Conservation (phyloP, 1,139 yeast genomes). For the Geotrichum klebahnii region DNA sequence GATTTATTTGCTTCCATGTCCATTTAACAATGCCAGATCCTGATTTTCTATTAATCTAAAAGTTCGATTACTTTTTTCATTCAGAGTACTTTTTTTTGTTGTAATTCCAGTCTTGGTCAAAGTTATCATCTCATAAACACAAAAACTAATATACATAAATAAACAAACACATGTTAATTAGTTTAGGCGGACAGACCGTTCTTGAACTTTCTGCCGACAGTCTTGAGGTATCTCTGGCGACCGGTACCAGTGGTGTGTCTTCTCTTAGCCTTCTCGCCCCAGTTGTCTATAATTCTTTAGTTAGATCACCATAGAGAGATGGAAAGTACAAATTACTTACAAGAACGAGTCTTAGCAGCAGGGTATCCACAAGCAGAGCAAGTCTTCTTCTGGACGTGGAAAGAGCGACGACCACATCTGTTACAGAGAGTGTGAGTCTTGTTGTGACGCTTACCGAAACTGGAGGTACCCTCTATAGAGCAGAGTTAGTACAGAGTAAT, state of each 20-base stretch:
- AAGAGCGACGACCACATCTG: conserved; percentile 98
- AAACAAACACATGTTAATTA: conserved; percentile 20
- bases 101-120: not conserved
- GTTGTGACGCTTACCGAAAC: conserved; percentile 99
- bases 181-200: conserved; percentile 95
- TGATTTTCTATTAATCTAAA: not conserved
- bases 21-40: not conserved
- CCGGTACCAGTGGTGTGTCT: conserved; percentile 98
- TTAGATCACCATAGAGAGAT: conserved; percentile 38
- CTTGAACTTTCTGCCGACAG: conserved; percentile 96
- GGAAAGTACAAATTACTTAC: conserved; percentile 15
- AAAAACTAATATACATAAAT: conserved; percentile 16
- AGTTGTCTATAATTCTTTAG: conserved; percentile 90
- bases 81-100: conserved; percentile 7
- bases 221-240: conserved; percentile 97
- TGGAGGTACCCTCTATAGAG: conserved; percentile 94
- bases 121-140: conserved; percentile 11
- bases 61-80: not conserved
- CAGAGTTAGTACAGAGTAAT: no score
- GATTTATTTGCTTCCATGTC: conserved; percentile 47
- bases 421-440: conserved; percentile 99
- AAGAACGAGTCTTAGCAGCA: conserved; percentile 91
- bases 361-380: conserved; percentile 99
- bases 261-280: conserved; percentile 83
- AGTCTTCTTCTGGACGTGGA: conserved; percentile 99